phyloP scores from a whole-genome alignment of 2,329 filamentous ascomycete genomes.

The Fusarium sarcochroum region DNA sequence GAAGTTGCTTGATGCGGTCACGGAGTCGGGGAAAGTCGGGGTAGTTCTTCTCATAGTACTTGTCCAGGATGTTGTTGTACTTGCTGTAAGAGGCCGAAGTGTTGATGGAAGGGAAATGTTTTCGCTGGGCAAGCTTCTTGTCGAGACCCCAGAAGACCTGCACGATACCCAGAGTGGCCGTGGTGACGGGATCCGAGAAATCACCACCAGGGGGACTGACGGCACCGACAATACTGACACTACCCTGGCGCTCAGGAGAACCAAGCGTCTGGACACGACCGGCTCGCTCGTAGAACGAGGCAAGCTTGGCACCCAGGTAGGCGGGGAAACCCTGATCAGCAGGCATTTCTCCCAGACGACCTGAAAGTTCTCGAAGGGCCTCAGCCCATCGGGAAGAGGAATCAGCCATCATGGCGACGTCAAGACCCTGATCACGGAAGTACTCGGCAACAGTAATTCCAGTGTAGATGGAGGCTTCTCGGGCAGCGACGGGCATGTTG shows the following conservation, averaged over 20 bases:
- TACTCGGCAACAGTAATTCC: conserved; percentile 96
- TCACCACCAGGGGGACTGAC: conserved; percentile 98
- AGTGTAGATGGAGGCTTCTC: conserved; percentile 99
- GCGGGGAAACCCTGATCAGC: conserved; percentile 99
- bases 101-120: conserved; percentile 99
- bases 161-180: conserved; percentile 93
- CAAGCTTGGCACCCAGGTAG: conserved; percentile 95
- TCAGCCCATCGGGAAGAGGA: conserved; percentile 98
- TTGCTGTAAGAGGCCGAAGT: conserved; percentile 96
- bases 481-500: conserved; percentile 99
- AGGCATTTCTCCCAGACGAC: conserved; percentile 99
- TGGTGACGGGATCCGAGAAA: conserved; percentile 98
- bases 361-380: conserved; percentile 97
- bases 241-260: conserved; percentile 88
- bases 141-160: conserved; percentile 99
- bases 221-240: conserved; percentile 97
- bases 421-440: conserved; percentile 95
- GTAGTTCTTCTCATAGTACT: conserved; percentile 93
- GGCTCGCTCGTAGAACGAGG: conserved; percentile 99
- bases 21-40: conserved; percentile 94
- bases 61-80: conserved; percentile 90
- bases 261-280: conserved; percentile 88
- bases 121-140: conserved; percentile 99
- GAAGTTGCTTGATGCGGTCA: conserved; percentile 92
- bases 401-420: conserved; percentile 99